Conservation (phyloP, 2,329 filamentous ascomycete genomes). For the Fusarium kyushuense region DNA sequence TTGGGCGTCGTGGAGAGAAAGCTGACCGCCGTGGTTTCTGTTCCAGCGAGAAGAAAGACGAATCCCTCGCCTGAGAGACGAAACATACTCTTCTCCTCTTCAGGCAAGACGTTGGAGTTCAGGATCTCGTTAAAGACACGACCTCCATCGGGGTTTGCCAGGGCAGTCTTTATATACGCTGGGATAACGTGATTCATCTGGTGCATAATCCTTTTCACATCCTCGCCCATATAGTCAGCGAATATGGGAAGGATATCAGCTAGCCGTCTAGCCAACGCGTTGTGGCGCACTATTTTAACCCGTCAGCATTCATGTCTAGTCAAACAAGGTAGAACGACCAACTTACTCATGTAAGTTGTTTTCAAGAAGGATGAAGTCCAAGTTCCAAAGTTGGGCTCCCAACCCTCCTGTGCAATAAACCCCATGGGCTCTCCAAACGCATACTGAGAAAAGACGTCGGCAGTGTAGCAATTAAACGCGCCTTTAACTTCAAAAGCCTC, state of each 20-base stretch:
- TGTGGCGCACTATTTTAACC: slow-evolving; percentile 42
- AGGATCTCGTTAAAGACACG: slow-evolving; percentile 33
- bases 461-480: slow-evolving; percentile 55
- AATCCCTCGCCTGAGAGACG: slow-evolving; percentile 55
- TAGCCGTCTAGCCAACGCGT: slow-evolving; percentile 44
- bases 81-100: slow-evolving; percentile 52
- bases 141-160: slow-evolving; percentile 15
- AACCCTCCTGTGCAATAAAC: slow-evolving; percentile 46
- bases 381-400: slow-evolving; percentile 54
- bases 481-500: slow-evolving; percentile 51
- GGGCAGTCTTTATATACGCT: slow-evolving; percentile 7
- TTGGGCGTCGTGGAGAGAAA: rapidly evolving
- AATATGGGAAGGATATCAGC: slow-evolving; percentile 11
- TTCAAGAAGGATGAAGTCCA: slow-evolving; percentile 50
- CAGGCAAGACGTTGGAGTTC: slow-evolving; percentile 46
- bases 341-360: slow-evolving; percentile 47
- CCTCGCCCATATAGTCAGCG: slow-evolving; percentile 20
- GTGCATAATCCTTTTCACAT: slow-evolving; percentile 24
- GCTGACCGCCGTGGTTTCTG: slow-evolving; percentile 54
- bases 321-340: rapidly evolving
- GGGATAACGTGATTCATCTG: slow-evolving; percentile 35
- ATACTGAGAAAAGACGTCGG: slow-evolving; percentile 55
- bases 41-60: slow-evolving; percentile 53
- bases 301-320: background rate
- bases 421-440: slow-evolving; percentile 55